Evolutionary conservation across 495 filamentous ascomycete species (phyloP).

Genomic region (Penicillium pulvis): DNA sequence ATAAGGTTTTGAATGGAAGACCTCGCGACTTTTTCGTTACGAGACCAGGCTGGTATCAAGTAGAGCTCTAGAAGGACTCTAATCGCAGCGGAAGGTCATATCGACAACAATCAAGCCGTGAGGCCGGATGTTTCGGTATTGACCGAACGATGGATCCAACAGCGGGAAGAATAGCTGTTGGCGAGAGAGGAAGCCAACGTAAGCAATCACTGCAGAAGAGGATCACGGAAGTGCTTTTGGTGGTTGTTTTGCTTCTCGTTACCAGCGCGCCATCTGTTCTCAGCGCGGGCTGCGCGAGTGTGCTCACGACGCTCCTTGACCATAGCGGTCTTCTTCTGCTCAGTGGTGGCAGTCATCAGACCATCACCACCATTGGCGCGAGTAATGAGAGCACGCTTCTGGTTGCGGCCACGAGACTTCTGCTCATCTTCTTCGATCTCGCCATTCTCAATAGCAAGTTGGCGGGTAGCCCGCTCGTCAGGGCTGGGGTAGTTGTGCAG

Average conservation of each 20-base stretch:
- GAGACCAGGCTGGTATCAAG: background rate
- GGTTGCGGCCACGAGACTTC: conserved; percentile 40
- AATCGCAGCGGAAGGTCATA: background rate
- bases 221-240: conserved; percentile 75
- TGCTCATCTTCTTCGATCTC: conserved; percentile 49
- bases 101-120: background rate
- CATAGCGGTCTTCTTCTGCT: conserved; percentile 65
- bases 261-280: conserved; percentile 60
- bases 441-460: conserved; percentile 50
- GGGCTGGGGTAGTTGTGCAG: conserved; percentile 76
- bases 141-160: background rate
- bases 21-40: background rate
- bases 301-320: conserved; percentile 66
- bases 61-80: background rate
- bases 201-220: conserved; percentile 45
- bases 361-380: conserved; percentile 73
- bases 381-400: conserved; percentile 61
- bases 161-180: background rate
- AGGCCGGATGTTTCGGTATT: background rate
- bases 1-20: background rate
- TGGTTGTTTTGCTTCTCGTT: conserved; percentile 65
- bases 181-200: background rate
- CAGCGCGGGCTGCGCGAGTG: conserved; percentile 60
- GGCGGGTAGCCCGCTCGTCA: conserved; percentile 56
- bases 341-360: conserved; percentile 72